These are phyloP conservation scores for Amanita polypyramis DNA, from an alignment of 768 basidiomycete species.

Conservation along the genomic window DNA sequence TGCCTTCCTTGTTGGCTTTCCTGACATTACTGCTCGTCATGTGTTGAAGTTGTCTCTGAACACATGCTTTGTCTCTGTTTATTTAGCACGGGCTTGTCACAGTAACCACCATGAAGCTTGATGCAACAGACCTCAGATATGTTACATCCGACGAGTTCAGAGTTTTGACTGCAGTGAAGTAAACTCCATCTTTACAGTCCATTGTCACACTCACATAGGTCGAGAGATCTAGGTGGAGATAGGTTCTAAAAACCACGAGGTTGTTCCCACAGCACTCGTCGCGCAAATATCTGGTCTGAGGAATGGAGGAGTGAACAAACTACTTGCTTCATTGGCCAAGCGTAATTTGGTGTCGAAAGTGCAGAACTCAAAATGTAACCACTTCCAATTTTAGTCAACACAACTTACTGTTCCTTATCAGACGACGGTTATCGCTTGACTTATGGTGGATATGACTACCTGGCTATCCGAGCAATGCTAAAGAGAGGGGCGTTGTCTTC, in stretches of 20 bases:
- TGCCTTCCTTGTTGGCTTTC: slow-evolving; percentile 4
- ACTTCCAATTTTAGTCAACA: not conserved
- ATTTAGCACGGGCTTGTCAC: not conserved
- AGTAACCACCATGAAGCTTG: slow-evolving; percentile 64
- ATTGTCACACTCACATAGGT: not conserved
- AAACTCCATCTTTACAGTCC: not conserved
- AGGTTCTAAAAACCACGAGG: slow-evolving; percentile 96
- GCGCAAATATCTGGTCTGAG: slow-evolving; percentile 89
- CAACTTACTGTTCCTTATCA: slow-evolving; percentile 20
- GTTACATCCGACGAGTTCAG: slow-evolving; percentile 88
- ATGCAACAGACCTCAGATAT: slow-evolving; percentile 91
- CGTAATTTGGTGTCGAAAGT: slow-evolving; percentile 82
- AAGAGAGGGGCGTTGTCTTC: slow-evolving; percentile 83
- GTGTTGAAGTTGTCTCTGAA: not conserved
- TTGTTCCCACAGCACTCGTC: slow-evolving; percentile 84
- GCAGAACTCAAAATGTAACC: slow-evolving; percentile 84
- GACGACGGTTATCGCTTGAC: slow-evolving; percentile 97
- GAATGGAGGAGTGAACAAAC: slow-evolving; percentile 89
- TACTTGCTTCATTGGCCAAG: slow-evolving; percentile 84
- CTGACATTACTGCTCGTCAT: slow-evolving; percentile 3
- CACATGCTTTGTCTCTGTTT: not conserved
- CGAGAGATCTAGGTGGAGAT: slow-evolving; percentile 68
- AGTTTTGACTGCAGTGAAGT: slow-evolving; percentile 80
- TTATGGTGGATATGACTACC: slow-evolving; percentile 96
- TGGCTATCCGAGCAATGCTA: slow-evolving; percentile 88